These are phyloP conservation scores for Fusarium mangiferae DNA, from an alignment of 2,329 filamentous ascomycete species.

Conservation along the genomic window DNA sequence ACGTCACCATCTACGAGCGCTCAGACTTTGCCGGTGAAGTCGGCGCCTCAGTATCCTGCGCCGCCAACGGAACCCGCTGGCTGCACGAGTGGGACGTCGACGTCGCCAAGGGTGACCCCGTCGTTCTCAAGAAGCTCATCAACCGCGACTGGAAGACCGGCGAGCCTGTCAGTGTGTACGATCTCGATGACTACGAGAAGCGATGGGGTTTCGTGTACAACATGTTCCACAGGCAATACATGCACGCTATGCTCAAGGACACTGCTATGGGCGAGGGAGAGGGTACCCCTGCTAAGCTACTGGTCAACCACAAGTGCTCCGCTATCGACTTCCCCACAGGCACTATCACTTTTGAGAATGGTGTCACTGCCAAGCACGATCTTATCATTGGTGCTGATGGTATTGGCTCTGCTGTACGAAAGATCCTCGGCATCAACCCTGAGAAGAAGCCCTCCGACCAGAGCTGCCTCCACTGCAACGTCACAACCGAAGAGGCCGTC, in stretches of 20 bases:
- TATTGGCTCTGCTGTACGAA: conserved; percentile 72
- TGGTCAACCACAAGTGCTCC: conserved; percentile 66
- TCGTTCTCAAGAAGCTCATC: conserved; percentile 73
- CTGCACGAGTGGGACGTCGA: conserved; percentile 75
- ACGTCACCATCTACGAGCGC: conserved; percentile 71
- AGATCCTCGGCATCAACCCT: conserved; percentile 70
- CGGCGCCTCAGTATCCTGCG: conserved; percentile 73
- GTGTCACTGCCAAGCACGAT: conserved; percentile 61
- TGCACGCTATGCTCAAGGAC: conserved; percentile 75
- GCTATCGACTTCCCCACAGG: conserved; percentile 63
- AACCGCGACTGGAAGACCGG: conserved; percentile 77
- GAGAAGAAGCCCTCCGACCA: conserved; percentile 68
- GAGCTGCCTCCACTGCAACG: conserved; percentile 73
- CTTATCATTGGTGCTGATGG: conserved; percentile 73
- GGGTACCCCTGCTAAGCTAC: conserved; percentile 62
- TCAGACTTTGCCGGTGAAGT: conserved; percentile 75
- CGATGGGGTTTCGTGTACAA: conserved; percentile 73
- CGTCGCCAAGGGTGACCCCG: conserved; percentile 70
- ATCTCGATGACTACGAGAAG: conserved; percentile 72
- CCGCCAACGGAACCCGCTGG: conserved; percentile 77
- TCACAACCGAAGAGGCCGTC: conserved; percentile 69
- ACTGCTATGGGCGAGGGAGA: conserved; percentile 64
- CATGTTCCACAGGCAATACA: conserved; percentile 76
- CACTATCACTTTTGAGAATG: conserved; percentile 64
- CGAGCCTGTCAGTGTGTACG: conserved; percentile 71